These are phyloP conservation scores for Crepidotus variabilis DNA, from an alignment of 768 basidiomycete genomes.

Conservation along the genomic window DNA sequence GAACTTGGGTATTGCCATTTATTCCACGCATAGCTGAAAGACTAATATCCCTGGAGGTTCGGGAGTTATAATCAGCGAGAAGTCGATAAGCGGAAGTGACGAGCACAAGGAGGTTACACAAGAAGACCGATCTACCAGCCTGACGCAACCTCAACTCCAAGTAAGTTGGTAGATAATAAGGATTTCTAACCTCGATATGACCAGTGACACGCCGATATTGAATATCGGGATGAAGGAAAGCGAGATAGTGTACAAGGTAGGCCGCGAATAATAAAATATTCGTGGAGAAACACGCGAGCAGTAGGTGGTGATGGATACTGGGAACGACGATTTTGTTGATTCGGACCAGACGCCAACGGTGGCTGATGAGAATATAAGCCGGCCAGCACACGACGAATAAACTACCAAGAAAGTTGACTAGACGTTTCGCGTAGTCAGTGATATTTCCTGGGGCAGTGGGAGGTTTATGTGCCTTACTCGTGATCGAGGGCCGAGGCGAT, in stretches of 20 bases:
- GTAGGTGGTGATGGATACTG: background rate
- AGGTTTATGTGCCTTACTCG: background rate
- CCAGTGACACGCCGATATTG: background rate
- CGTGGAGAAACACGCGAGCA: background rate
- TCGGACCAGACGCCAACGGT: background rate
- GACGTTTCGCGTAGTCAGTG: background rate
- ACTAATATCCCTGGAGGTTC: background rate
- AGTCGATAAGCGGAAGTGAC: background rate
- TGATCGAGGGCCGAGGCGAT: background rate
- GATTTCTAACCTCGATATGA: background rate
- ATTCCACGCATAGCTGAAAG: background rate
- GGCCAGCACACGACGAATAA: background rate
- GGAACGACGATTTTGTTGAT: background rate
- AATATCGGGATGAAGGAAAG: background rate
- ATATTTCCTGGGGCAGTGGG: background rate
- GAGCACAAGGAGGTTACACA: background rate
- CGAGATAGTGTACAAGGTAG: background rate
- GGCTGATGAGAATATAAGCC: background rate
- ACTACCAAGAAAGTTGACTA: background rate
- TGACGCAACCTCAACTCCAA: background rate
- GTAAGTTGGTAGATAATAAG: background rate
- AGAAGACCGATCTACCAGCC: background rate
- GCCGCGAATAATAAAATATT: background rate
- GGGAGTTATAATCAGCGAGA: background rate
- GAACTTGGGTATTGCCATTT: background rate